Evolutionary conservation across 768 basidiomycete genomes (phyloP).

Genomic region (Boletus reticulatus): DNA sequence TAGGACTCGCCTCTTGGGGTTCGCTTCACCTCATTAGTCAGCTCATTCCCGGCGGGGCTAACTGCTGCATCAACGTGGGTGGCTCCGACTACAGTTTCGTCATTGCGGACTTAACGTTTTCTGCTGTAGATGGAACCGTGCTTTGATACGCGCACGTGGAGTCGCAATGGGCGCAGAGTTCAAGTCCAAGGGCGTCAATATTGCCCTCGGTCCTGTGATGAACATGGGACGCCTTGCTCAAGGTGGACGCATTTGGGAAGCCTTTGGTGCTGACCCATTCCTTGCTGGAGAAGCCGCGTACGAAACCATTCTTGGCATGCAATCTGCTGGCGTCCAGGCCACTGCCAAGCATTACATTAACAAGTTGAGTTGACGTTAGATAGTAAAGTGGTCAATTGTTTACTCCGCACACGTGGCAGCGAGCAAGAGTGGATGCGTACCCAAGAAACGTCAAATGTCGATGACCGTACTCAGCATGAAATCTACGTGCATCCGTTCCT

Average conservation of each 20-base stretch:
- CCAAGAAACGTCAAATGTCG: conserved; percentile 36
- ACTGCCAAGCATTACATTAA: conserved; percentile 83
- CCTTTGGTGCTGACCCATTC: conserved; percentile 91
- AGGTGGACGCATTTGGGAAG: conserved; percentile 93
- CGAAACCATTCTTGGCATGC: conserved; percentile 83
- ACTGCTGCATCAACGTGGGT: conserved; percentile 79
- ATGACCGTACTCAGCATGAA: conserved; percentile 50
- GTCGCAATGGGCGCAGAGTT: conserved; percentile 81
- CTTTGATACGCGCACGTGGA: conserved; percentile 74
- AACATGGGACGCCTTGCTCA: conserved; percentile 77
- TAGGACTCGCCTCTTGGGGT: conserved; percentile 78
- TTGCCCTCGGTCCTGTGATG: conserved; percentile 82
- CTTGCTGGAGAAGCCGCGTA: conserved; percentile 72
- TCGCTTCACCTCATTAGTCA: conserved; percentile 68
- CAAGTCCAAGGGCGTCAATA: conserved; percentile 77
- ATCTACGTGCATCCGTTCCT: conserved; percentile 57
- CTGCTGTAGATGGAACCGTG: conserved; percentile 62
- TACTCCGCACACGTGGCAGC: conserved; percentile 11
- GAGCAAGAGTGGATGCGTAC: conserved; percentile 38
- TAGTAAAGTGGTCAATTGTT: neutral
- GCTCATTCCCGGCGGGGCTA: conserved; percentile 82
- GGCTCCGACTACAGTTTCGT: neutral
- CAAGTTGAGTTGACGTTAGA: conserved; percentile 44
- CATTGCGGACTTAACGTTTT: neutral
- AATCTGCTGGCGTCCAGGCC: conserved; percentile 78